Base-by-base conservation (phyloP, 2,329 filamentous ascomycete genomes). In the Tolypocladium ovalisporum region DNA sequence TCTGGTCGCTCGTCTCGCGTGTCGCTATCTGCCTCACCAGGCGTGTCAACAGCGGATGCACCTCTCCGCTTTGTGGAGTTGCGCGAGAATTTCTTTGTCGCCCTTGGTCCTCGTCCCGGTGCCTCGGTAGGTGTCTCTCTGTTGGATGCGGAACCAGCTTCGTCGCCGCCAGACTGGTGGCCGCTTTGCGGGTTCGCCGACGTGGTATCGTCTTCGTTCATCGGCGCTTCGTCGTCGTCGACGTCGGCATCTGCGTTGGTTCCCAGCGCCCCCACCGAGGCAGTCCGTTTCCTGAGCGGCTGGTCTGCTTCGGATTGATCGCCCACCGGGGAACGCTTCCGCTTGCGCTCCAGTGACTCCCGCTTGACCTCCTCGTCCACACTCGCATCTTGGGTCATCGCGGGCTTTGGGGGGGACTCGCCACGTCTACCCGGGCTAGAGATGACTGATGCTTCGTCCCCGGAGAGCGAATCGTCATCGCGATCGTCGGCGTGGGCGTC, bases 241-340 rank as follows among this genome's bases (percentile, higher is more conserved):
- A 65, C 65, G 22, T 73, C 73, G 44, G 69, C 70, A 24, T 73
- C 75, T 27, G 68, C 29, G 24, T 73, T 75, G 29, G 68, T 19
- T 2, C 47, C 32, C 10, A 19, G 64, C 17, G 72, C 75, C 22
- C 68, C 70, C 49, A 78, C 70, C 9, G 80, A 80, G 29, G 74
- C 76, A n/a, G 76, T 75, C 58, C 81, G 78, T 68, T 84, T 85
- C 59, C 79, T 75, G 44, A 75, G 66, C 8, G 79, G 79, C 61
- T 79, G 76, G 32, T 78, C 76, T 1, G 71, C 63, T 56, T 78
- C 77, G 34, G 74, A 75, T 15, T 70, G 70, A 49, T 82, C 78
- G 32, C 66, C 67, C 4, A 68, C 68, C 2, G 73, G 73, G 36
- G 78, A 77, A 37, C 79, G 76, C 68, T 82, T 82, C 54, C 78